A percentile compares a stretch with the other conserved stretches of the same genome.
Evolutionary conservation across 2,329 filamentous ascomycete genomes (phyloP).

Genomic region (Ophiostoma himal-ulmi): DNA sequence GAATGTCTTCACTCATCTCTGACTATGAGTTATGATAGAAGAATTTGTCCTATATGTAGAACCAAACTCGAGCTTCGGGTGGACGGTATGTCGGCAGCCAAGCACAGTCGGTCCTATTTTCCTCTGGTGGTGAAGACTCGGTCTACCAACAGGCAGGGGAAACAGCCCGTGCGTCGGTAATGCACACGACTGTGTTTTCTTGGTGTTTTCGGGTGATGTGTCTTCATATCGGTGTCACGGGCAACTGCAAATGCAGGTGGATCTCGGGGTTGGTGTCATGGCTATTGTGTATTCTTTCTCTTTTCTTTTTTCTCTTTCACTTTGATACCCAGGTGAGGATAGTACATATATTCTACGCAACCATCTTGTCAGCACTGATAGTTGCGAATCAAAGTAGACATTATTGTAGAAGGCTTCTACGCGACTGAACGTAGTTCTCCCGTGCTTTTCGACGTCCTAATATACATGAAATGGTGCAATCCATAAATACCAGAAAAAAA

Average conservation of each 20-base stretch:
- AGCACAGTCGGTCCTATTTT: constrained; percentile 48
- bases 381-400: neutral
- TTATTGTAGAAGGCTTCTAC: neutral
- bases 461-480: neutral
- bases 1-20: constrained; percentile 57
- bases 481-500: neutral
- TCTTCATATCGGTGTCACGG: neutral
- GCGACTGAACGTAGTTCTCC: neutral
- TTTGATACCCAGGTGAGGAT: neutral
- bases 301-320: neutral
- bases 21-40: constrained; percentile 49
- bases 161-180: constrained; percentile 31
- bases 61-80: constrained; percentile 46
- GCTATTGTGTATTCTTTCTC: neutral
- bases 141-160: constrained; percentile 50
- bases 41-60: constrained; percentile 59
- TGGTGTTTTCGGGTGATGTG: neutral
- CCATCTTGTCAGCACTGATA: neutral
- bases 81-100: constrained; percentile 34
- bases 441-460: neutral
- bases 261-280: neutral
- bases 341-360: too few species aligned
- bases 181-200: neutral
- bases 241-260: neutral
- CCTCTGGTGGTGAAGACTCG: constrained; percentile 58